Base-by-base conservation (phyloP, 345 rosid genomes). In the Noccaea bulbosa region DNA sequence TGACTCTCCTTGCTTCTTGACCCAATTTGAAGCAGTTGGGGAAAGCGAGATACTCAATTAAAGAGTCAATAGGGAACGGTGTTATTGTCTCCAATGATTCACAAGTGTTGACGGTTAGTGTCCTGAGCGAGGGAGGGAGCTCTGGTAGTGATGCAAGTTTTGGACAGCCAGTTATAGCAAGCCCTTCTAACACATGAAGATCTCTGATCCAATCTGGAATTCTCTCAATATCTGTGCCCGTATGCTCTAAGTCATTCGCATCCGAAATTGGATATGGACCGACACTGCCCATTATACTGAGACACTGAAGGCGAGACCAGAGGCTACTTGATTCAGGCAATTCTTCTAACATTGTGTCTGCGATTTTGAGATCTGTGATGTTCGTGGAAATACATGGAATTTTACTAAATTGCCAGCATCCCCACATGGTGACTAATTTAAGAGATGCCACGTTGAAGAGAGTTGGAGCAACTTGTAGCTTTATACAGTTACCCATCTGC, bases 11-110 rank as follows among this genome's bases (percentile, higher is more conserved):
- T 40, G 48, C 35, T 22, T 40, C 34, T 59, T 0, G 0, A 3
- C 15, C 33, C 64, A 59, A 59, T 6, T 22, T 20, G 47, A 39
- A 39, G 34, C 64, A 39, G 5, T 40, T 59, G 10, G 35, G 5
- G 47, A 58, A 58, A 58, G 1, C 0, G 4, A 57, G 16, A 1
- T 8, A 5, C 5, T 1, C 1, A 1, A 10, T 16, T 6, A 0
- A 5, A 57, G 62, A 35, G 62, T 57, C 27, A 7, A 0, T 12
- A 39, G 35, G 35, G 10, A 40, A 40, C 40, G 17, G 2, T 10
- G 1, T 6, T 52, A 48, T 5, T 12, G 48, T 11, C 64, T 59
- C 48, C 47, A 59, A 43, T 59, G 48, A 59, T 39, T 40, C 48
- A 59, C 64, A 39, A 40, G 0, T 2, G 14, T 0, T 0, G 16